Evolutionary conservation across 306 rosid species (phyloP).

Genomic region (Oemleria cerasiformis): DNA sequence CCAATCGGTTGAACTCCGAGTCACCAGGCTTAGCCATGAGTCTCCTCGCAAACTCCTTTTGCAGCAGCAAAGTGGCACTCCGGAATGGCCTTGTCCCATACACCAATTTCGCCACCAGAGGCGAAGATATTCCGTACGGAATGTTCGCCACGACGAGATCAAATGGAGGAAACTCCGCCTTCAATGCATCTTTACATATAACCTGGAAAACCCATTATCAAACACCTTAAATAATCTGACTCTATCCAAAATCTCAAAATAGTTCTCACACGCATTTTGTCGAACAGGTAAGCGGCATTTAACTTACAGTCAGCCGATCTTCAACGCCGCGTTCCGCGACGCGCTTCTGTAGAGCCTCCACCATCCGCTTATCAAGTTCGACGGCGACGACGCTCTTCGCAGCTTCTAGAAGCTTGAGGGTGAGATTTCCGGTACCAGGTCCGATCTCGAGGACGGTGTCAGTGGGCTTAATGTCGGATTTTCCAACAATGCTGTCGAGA

Average conservation of each 20-base stretch:
- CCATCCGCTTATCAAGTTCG: conserved; percentile 78
- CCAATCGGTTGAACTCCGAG: conserved; percentile 71
- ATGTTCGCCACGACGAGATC: conserved; percentile 87
- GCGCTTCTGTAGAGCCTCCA: conserved; percentile 63
- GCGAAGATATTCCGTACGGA: conserved; percentile 80
- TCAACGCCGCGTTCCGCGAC: conserved; percentile 26
- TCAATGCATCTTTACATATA: conserved; percentile 65
- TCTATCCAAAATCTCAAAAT: neutral
- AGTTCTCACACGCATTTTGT: conserved; percentile 36
- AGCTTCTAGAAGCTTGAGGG: conserved; percentile 73
- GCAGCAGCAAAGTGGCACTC: conserved; percentile 85
- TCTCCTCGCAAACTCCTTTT: conserved; percentile 85
- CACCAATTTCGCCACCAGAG: conserved; percentile 62
- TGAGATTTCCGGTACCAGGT: conserved; percentile 94
- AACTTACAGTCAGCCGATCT: conserved; percentile 48
- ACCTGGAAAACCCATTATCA: conserved; percentile 46
- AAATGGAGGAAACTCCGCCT: conserved; percentile 61
- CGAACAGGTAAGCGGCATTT: conserved; percentile 25
- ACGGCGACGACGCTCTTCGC: conserved; percentile 59
- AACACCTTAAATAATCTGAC: conserved; percentile 5
- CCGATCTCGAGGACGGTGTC: conserved; percentile 97
- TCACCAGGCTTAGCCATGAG: conserved; percentile 71
- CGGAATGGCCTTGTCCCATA: conserved; percentile 49
- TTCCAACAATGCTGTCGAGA: conserved; percentile 58
- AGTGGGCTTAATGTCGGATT: conserved; percentile 57